Percentiles rank a stretch among this genome's conserved stretches.
Conservation (phyloP, 106 monocot species). For the Dactylorhiza incarnata region DNA sequence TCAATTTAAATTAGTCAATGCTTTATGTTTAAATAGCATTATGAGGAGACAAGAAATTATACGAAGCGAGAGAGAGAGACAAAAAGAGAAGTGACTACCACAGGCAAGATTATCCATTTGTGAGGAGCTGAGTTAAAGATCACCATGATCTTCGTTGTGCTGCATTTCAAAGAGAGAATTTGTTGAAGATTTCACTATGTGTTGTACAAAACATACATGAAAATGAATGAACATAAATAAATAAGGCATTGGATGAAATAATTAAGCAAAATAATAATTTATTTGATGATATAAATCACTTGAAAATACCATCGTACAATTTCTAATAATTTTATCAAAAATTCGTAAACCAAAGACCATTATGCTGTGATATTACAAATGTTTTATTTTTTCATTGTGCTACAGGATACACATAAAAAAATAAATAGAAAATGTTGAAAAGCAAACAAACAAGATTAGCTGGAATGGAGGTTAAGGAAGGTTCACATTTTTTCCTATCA, state of each 20-base stretch:
- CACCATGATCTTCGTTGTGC: background rate
- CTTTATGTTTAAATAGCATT: background rate
- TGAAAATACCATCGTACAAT: background rate
- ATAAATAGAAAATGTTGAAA: too few relatives aligned
- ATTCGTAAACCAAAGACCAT: background rate
- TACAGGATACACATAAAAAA: too few relatives aligned
- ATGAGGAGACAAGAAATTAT: background rate
- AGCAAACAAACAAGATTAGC: too few relatives aligned
- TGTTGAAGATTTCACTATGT: background rate
- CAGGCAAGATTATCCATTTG: background rate
- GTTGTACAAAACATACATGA: background rate
- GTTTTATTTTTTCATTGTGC: too few relatives aligned
- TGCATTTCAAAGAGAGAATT: conserved; percentile 5
- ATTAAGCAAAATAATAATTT: background rate
- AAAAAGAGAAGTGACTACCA: background rate
- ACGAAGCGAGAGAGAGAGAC: too few relatives aligned
- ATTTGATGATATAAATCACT: background rate
- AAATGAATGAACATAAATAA: background rate
- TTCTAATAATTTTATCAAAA: background rate
- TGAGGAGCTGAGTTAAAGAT: background rate
- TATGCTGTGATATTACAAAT: too few relatives aligned
- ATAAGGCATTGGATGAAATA: too few relatives aligned
- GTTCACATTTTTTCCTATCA: too few relatives aligned
- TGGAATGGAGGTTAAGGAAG: too few relatives aligned
- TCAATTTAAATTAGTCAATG: background rate